These are phyloP conservation scores for Chlorella sp. DNA, from an alignment of 139 green algal genomes.

Conservation along the genomic window DNA sequence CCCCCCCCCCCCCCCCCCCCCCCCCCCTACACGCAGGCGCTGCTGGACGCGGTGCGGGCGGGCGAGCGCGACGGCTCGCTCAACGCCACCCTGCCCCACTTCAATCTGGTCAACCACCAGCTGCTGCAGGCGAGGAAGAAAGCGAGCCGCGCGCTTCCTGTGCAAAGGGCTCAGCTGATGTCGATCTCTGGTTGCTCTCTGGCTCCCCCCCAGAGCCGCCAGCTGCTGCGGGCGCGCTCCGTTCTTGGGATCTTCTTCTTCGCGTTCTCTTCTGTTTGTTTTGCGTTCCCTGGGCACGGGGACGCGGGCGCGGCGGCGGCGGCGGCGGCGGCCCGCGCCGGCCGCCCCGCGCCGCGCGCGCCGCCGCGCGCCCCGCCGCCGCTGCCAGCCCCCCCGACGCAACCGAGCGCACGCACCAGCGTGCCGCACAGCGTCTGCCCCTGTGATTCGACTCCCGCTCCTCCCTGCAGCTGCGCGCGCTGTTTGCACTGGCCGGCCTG, in stretches of 20 bases:
- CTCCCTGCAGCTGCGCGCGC: constrained; percentile 49
- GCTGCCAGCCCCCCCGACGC: background rate
- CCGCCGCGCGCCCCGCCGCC: too few species aligned
- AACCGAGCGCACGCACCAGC: background rate
- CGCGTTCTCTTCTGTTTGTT: too few species aligned
- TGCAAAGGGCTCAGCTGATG: background rate
- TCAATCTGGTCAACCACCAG: constrained; percentile 58
- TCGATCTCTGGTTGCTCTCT: background rate
- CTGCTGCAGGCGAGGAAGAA: constrained; percentile 34
- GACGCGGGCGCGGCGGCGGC: too few species aligned
- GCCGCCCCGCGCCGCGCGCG: too few species aligned
- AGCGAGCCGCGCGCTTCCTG: background rate
- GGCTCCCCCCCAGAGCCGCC: background rate
- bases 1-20: too few species aligned
- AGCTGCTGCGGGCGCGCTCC: too few species aligned
- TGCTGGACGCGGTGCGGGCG: constrained; percentile 15
- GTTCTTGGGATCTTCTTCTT: too few species aligned
- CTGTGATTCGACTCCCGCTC: background rate
- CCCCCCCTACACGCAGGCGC: too few species aligned
- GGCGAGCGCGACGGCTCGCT: constrained; percentile 15
- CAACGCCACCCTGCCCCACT: constrained; percentile 33
- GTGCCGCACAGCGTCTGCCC: background rate
- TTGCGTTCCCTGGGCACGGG: too few species aligned
- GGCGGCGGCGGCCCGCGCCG: too few species aligned
- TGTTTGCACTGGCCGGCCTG: constrained; percentile 59